phyloP scores from a whole-genome alignment of 805 yeast species.

The Pichia insulana region DNA sequence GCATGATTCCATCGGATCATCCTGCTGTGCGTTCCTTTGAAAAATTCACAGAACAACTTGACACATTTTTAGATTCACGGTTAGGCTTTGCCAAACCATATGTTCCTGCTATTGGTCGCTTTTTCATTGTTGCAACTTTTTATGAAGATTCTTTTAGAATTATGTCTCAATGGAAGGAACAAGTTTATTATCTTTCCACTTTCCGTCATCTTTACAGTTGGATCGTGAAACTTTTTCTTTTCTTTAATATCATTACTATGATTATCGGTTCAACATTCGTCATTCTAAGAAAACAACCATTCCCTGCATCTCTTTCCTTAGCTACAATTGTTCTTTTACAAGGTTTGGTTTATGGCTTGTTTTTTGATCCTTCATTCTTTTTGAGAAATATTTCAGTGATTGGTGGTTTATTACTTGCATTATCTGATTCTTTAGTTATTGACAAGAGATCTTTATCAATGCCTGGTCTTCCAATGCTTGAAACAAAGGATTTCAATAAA shows the following conservation, averaged over 20 bases:
- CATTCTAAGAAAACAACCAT: conserved; percentile 57
- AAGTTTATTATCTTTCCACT: conserved; percentile 72
- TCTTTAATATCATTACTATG: conserved; percentile 62
- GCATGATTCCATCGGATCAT: conserved; percentile 25
- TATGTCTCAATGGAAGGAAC: conserved; percentile 82
- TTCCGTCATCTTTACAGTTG: conserved; percentile 73
- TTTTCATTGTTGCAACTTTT: conserved; percentile 88
- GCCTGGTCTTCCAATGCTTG: conserved; percentile 72
- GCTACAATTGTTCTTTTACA: conserved; percentile 68
- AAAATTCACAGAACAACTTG: conserved; percentile 42
- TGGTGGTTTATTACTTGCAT: conserved; percentile 84
- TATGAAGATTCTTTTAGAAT: conserved; percentile 84
- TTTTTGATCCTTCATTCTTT: conserved; percentile 72
- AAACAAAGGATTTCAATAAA: conserved; percentile 56
- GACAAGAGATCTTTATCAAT: conserved; percentile 56
- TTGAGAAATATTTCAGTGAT: conserved; percentile 82
- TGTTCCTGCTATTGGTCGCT: conserved; percentile 82
- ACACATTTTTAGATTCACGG: conserved; percentile 44
- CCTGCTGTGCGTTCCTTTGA: conserved; percentile 37
- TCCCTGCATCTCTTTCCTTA: conserved; percentile 62
- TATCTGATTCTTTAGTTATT: conserved; percentile 77
- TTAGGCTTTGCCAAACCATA: conserved; percentile 52
- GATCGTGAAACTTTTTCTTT: conserved; percentile 65
- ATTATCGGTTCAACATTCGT: conserved; percentile 60
- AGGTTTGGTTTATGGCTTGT: conserved; percentile 81